Evolutionary conservation across 2,329 filamentous ascomycete species (phyloP).

Genomic region (Colletotrichum sp.): DNA sequence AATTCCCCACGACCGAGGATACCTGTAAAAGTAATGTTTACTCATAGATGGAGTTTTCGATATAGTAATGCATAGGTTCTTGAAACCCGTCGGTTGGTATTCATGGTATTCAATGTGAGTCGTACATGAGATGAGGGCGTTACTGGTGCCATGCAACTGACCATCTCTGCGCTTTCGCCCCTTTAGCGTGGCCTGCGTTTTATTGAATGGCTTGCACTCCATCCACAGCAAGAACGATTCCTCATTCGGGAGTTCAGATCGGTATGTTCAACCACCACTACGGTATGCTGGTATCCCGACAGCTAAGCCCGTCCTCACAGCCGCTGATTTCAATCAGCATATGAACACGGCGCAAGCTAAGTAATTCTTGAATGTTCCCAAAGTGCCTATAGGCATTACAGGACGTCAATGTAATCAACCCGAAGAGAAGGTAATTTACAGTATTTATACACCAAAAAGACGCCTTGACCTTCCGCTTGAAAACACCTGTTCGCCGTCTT

Average conservation of each 20-base stretch:
- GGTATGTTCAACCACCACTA: background rate
- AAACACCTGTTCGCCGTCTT: background rate
- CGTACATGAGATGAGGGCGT: background rate
- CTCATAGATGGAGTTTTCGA: background rate
- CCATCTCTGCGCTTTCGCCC: background rate
- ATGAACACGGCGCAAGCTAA: background rate
- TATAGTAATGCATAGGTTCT: background rate
- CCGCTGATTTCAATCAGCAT: background rate
- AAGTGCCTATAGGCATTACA: background rate
- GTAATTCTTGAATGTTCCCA: background rate
- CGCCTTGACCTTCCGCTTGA: background rate
- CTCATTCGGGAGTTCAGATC: background rate
- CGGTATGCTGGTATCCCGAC: background rate
- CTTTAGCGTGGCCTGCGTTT: background rate
- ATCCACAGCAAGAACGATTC: background rate
- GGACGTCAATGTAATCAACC: slow-evolving; percentile 8
- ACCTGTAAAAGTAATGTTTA: slow-evolving; percentile 13
- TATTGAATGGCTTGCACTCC: background rate
- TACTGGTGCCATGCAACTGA: no score
- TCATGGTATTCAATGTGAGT: background rate
- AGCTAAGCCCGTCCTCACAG: background rate
- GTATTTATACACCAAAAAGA: slow-evolving; percentile 12
- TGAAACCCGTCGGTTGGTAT: background rate
- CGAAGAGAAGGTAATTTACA: slow-evolving; percentile 16
- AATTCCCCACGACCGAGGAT: background rate